Conservation (phyloP, 1,284 basidiomycete genomes). For the Melampsora occidentalis region DNA sequence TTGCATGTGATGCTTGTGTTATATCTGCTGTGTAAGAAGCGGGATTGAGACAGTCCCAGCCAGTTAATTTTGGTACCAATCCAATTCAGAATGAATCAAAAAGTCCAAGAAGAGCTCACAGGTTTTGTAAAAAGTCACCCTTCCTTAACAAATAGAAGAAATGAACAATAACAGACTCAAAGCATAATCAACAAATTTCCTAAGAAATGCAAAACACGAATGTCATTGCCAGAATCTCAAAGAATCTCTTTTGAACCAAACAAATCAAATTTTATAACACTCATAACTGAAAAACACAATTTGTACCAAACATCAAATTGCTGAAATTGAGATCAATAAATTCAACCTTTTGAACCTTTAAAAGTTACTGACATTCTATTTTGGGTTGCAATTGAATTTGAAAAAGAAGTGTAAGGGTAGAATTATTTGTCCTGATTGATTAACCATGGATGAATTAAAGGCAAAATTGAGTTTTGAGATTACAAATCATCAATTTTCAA, state of each 20-base stretch:
- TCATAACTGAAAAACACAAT: not conserved
- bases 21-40: too few relatives aligned
- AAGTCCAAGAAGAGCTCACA: too few relatives aligned
- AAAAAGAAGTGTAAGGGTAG: not conserved
- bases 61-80: too few relatives aligned
- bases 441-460: not conserved
- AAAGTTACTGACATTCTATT: not conserved
- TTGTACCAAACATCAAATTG: not conserved
- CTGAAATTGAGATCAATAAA: not conserved
- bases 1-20: too few relatives aligned
- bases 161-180: too few relatives aligned
- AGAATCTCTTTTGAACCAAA: not conserved
- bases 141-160: too few relatives aligned
- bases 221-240: not conserved
- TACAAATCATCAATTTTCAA: not conserved
- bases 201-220: not conserved
- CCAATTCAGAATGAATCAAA: too few relatives aligned
- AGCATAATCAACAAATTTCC: not conserved
- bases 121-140: too few relatives aligned
- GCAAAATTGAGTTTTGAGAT: not conserved
- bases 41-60: too few relatives aligned
- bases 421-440: not conserved
- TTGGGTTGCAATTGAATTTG: not conserved
- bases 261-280: not conserved
- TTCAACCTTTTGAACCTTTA: not conserved